A percentile compares a stretch with the other conserved stretches of the same genome.
Evolutionary conservation across 805 yeast genomes (phyloP).

Genomic region (Nakazawaea pomicola): DNA sequence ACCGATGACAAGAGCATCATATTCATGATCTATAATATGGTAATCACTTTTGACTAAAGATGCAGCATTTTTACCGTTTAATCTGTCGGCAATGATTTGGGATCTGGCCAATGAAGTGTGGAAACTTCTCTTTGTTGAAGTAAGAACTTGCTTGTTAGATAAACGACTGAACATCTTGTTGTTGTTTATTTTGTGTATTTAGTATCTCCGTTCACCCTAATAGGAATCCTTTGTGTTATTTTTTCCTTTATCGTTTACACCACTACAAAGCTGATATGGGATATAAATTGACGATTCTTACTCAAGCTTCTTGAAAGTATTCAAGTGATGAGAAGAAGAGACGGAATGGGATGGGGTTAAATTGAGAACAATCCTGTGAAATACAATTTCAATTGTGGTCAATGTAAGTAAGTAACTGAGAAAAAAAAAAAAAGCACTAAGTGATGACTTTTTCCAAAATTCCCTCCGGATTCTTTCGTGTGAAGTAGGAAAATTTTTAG

Average conservation of each 20-base stretch:
- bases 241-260: background rate
- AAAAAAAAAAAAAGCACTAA: too few relatives aligned
- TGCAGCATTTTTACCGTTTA: conserved; percentile 48
- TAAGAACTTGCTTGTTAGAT: background rate
- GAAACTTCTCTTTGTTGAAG: conserved; percentile 24
- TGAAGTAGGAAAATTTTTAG: conserved; percentile 3
- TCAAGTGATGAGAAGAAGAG: too few relatives aligned
- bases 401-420: too few relatives aligned
- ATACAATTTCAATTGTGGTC: too few relatives aligned
- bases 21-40: conserved; percentile 94
- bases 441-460: too few relatives aligned
- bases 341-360: too few relatives aligned
- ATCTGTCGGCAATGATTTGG: conserved; percentile 31
- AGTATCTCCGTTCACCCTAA: background rate
- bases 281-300: background rate
- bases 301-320: background rate
- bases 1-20: conserved; percentile 96
- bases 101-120: conserved; percentile 21
- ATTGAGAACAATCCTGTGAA: too few relatives aligned
- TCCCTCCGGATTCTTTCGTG: too few relatives aligned
- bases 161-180: conserved; percentile 6
- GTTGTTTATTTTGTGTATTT: background rate
- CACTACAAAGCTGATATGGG: background rate
- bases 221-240: too few relatives aligned
- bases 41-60: conserved; percentile 61